Conservation (phyloP, 2,329 filamentous ascomycete genomes). For the Blastomyces gilchristii region DNA sequence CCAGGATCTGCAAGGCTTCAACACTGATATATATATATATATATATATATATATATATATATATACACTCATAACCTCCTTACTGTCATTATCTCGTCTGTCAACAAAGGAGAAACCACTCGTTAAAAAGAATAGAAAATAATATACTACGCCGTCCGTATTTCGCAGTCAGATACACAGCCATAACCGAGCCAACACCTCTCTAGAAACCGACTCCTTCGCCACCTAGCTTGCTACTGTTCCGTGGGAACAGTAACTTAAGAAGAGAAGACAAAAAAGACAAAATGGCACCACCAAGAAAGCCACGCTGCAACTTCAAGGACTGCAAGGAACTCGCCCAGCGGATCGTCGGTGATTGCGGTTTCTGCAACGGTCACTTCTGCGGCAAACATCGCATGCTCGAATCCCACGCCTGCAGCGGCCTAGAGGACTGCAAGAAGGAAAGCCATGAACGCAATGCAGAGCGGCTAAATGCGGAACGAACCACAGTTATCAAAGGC, state of each 20-base stretch:
- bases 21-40: not conserved
- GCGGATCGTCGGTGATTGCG: constrained; percentile 91
- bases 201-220: constrained; percentile 20
- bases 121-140: not conserved
- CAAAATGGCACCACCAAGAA: constrained; percentile 36
- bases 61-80: not conserved
- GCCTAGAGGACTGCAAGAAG: constrained; percentile 95
- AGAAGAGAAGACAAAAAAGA: not conserved
- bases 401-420: constrained; percentile 87
- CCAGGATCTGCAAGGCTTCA: not conserved
- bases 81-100: constrained; percentile 1
- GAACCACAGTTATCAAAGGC: constrained; percentile 87
- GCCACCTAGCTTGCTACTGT: not conserved
- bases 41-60: too few relatives aligned
- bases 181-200: not conserved
- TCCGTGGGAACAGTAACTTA: not conserved
- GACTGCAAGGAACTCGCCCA: constrained; percentile 81
- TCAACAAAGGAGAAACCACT: not conserved
- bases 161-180: not conserved
- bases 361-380: constrained; percentile 87
- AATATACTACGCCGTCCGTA: not conserved
- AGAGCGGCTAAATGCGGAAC: constrained; percentile 80
- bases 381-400: constrained; percentile 90
- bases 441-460: constrained; percentile 91
- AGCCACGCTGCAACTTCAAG: constrained; percentile 73